Base-by-base conservation (phyloP, 2,329 filamentous ascomycete species). In the Epichloe amarillans region DNA sequence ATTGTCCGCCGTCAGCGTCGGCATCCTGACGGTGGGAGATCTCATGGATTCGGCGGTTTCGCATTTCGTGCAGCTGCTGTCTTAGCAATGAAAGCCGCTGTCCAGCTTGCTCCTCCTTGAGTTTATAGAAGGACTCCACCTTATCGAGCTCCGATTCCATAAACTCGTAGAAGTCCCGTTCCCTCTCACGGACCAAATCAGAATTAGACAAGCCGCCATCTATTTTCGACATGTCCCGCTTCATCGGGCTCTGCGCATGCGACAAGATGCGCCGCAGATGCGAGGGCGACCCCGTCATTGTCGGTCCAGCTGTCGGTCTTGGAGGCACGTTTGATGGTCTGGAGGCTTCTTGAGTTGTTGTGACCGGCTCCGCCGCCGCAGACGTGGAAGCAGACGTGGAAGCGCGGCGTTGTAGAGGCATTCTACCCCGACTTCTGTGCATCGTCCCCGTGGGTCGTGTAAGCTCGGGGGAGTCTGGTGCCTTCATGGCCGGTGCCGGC, bases 31-130 rank as follows among this genome's bases (percentile, higher is more conserved):
- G 61, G 43, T 71, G 69, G 53, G 75, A 67, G 52, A 88, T 72
- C 62, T 96, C 88, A 49, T 84, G 77, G 30, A 88, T 76, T 21
- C 91, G 82, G 14, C 85, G 79, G 63, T 94, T 88, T 43, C 89
- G 79, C 88, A 97, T 95, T 59, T 94, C 86, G 62, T 95, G 90
- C 35, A 98, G 74, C 64, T 98, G 93, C 48, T 89, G 81, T 41
- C 86, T 80, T 45, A 98, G 72, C 4, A 84, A 65, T 0, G 72
- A 70, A 23, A 96, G 70, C 2, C 90, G 80, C 50, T 83, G 71
- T 0, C 81, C 84, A 0, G 91, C 88, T 62, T 96, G 88, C 30
- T 86, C 77, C 63, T 98, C 93, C 63, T 96, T 96, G 57, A 80
- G 71, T 58, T 80, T 82, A 71, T 97, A 97, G 62, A 98, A 98